Evolutionary conservation across 1,139 yeast species (phyloP).

Genomic region (Geotrichum aggregatum): DNA sequence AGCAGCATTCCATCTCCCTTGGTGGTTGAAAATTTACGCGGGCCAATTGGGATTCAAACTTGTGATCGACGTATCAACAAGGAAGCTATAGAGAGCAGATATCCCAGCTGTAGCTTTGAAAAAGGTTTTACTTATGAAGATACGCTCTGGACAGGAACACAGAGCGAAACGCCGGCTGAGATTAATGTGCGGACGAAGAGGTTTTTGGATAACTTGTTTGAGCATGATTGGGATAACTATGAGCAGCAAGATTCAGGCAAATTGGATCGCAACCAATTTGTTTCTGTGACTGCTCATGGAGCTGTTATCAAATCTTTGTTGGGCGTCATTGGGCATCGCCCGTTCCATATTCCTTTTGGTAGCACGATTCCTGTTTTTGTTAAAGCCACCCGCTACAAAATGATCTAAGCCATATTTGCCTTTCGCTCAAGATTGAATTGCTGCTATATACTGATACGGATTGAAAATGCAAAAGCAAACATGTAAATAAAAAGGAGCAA

Average conservation of each 20-base stretch:
- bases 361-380: constrained; percentile 64
- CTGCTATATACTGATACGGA: too few relatives aligned
- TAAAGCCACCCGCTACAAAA: constrained; percentile 11
- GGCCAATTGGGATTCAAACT: constrained; percentile 61
- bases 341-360: constrained; percentile 56
- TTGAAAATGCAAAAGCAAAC: too few relatives aligned
- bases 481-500: too few relatives aligned
- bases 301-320: constrained; percentile 56
- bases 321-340: constrained; percentile 51
- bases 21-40: constrained; percentile 56
- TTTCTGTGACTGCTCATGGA: constrained; percentile 57
- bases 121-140: constrained; percentile 50
- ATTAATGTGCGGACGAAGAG: constrained; percentile 49
- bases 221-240: constrained; percentile 26
- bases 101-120: constrained; percentile 40
- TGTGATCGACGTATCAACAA: constrained; percentile 58
- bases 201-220: constrained; percentile 49
- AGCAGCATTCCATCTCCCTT: constrained; percentile 21
- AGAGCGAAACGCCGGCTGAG: constrained; percentile 48
- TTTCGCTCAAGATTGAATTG: too few relatives aligned
- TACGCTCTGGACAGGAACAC: constrained; percentile 39
- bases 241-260: constrained; percentile 24
- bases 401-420: background rate
- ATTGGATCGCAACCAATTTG: constrained; percentile 35
- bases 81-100: constrained; percentile 41